phyloP scores from a whole-genome alignment of 1,284 basidiomycete species.

The Singerocomus inundabilis region DNA sequence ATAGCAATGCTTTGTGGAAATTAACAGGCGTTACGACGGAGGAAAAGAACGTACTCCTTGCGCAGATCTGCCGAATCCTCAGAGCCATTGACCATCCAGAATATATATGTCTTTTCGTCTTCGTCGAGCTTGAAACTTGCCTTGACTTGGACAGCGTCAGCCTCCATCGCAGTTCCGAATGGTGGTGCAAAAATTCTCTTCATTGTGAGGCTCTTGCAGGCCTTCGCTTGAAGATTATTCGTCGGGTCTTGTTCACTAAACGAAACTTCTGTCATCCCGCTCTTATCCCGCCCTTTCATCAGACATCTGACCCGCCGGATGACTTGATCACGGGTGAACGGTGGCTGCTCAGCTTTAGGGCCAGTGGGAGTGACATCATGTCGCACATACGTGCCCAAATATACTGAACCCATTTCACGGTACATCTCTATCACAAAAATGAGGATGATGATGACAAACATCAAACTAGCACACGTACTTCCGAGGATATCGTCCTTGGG shows the following conservation, averaged over 20 bases:
- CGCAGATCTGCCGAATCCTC: background rate
- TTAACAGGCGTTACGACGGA: background rate
- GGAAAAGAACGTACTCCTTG: conserved; percentile 4
- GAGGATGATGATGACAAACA: background rate
- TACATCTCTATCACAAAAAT: conserved; percentile 16
- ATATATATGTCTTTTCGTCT: conserved; percentile 1
- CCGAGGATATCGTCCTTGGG: conserved; percentile 26
- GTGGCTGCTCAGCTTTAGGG: background rate
- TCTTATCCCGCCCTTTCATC: conserved; percentile 6
- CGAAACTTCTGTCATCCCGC: background rate
- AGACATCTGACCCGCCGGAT: conserved; percentile 12
- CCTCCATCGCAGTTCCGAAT: background rate
- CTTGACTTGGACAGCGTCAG: background rate
- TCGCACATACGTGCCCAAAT: conserved; percentile 21
- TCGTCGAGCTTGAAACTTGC: conserved; percentile 4
- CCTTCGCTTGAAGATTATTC: conserved; percentile 3
- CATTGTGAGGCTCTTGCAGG: conserved; percentile 12
- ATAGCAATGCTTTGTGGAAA: conserved; percentile 10
- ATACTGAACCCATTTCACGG: conserved; percentile 20
- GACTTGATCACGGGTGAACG: conserved; percentile 8
- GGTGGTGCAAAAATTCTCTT: conserved; percentile 13
- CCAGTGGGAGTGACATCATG: conserved; percentile 7
- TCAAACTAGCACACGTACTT: conserved; percentile 12
- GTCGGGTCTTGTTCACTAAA: background rate
- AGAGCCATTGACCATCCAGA: conserved; percentile 10